phyloP scores from a whole-genome alignment of 2,329 filamentous ascomycete genomes.

The Aspergillus amoenus region DNA sequence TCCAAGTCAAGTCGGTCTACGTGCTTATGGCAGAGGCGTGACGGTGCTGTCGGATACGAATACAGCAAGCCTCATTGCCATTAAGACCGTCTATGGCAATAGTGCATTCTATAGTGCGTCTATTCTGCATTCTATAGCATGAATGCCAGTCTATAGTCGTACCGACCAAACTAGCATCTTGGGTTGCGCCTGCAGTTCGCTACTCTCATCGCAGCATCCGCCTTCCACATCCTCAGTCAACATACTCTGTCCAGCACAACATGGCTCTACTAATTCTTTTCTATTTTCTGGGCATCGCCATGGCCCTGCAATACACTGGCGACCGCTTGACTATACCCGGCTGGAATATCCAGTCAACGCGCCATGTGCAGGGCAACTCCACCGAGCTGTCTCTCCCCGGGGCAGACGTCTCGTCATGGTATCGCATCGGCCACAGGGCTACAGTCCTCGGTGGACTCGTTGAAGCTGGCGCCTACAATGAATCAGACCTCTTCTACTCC shows the following conservation, averaged over 20 bases:
- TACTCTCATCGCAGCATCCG: neutral
- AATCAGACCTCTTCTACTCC: constrained; percentile 57
- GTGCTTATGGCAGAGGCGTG: no score
- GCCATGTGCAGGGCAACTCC: constrained; percentile 37
- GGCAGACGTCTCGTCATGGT: constrained; percentile 52
- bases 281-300: neutral
- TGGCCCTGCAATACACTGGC: neutral
- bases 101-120: no score
- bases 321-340: neutral
- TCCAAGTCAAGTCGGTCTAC: no score
- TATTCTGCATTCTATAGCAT: no score
- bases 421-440: constrained; percentile 50
- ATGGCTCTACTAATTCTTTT: neutral
- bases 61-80: no score
- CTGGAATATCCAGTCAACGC: constrained; percentile 44
- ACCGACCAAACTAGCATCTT: no score
- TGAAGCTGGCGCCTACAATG: constrained; percentile 53
- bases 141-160: no score
- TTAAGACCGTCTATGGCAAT: no score
- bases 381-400: constrained; percentile 44
- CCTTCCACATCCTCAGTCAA: neutral
- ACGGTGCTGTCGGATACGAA: no score
- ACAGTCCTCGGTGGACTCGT: constrained; percentile 61
- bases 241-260: neutral
- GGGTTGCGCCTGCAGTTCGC: neutral